Base-by-base conservation (phyloP, 305 asterid genomes). In the Plantago rigida region DNA sequence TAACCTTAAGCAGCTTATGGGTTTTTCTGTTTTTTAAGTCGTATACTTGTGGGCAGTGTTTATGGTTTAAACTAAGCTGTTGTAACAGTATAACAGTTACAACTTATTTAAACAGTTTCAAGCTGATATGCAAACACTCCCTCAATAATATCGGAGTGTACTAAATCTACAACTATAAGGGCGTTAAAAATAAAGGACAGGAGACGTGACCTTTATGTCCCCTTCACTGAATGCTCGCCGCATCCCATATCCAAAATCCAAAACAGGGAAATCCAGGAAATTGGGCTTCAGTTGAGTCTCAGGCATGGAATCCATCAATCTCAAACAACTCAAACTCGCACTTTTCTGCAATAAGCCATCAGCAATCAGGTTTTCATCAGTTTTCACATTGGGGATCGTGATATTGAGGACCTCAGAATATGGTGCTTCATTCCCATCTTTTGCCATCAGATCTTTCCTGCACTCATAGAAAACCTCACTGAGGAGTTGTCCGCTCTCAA, bases 181-280 rank as follows among this genome's bases (percentile, higher is more conserved):
- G 44, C 9, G 44, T 39, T 15, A 53, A 53, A 22, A 28, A 17
- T 14, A 39, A 53, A 53, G 59, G 29, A 26, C 44, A 29, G 59
- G 67, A 65, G 74, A 70, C 47, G 56, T 47, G 70, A 89, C 97
- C 97, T 89, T 78, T 42, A 93, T 82, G 78, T 93, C 97, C 66
- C 99, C 99, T 59, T 93, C 99, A 54, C 99, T 93, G 73, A 67
- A 87, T 9, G 97, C 85, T 72, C 99, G 81, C 56, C 99, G 87
- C 94, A 89, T 89, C 60, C 94, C 92, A 69, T 82, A 76, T 17
- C 81, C 87, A 13, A 86, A 85, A 79, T 86, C 92, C 78, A 89
- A 22, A 54, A 67, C 85, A 0, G 85, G 82, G 60, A 79, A 84
- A 69, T 89, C 94, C 8, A 87, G 86, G 75, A 93, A 89, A 69